Evolutionary conservation across 768 basidiomycete genomes (phyloP), one percentile per base, ranked within the genome.

Genomic region (Tephrocybe sp.): DNA sequence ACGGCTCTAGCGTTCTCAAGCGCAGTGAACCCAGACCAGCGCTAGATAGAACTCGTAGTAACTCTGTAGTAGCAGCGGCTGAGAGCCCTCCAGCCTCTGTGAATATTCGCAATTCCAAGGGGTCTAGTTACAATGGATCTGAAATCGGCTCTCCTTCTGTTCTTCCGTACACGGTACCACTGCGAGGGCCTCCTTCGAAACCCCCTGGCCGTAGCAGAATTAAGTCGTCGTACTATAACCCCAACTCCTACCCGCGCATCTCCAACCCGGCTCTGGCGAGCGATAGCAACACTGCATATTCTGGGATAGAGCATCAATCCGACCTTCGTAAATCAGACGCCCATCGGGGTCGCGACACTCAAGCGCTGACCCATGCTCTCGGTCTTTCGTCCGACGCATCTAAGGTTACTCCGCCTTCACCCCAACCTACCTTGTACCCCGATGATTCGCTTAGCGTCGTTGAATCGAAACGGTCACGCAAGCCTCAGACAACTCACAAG

Each of bases 361-460:
- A 66, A 46, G 67, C 70, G 30, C 51, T 72, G 53, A 68, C 70
- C 2, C 65, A 68, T 28, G 71, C 71, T 12, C 57, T 74, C n/a
- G 73, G 71, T 24, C 58, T 75, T 18, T 61, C 65, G 21, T 70
- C 74, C n/a, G 72, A 71, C n/a, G 60, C 61, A 37, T 62, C 68
- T 17, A 65, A 67, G 15, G 70, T 72, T 54, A 56, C 70, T 2
- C 58, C 64, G 18, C 67, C 74, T 40, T 74, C 79, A 14, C 85
- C 85, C 9, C 81, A 80, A 56, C 80, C 80, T 11, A 85, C 84
- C 7, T 58, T 88, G 50, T 86, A 82, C 61, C 86, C 86, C 3
- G 87, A 89, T 51, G 87, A 88, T 65, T 88, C 85, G 7, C 70
- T 86, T 67, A 86, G 84, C 53, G 72, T 85, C 34, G 73, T 78